Conservation (phyloP, 306 rosid genomes). For the Neltuma alba region DNA sequence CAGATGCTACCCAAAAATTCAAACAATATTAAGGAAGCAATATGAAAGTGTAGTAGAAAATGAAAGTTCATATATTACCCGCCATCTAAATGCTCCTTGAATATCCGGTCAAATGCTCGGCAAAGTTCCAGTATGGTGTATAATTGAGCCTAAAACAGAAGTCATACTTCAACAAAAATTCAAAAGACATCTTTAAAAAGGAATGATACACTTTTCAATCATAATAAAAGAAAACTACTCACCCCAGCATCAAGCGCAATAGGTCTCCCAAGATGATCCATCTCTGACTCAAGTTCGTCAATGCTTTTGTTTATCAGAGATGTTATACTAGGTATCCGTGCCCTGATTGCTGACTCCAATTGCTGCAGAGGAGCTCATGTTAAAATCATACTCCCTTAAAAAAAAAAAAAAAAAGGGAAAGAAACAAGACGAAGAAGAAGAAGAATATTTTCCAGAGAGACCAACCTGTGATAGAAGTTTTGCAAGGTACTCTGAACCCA, state of each 20-base stretch:
- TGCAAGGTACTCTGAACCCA: constrained; percentile 99
- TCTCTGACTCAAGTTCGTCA: constrained; percentile 94
- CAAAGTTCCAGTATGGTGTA: too few species aligned
- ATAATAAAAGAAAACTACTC: constrained; percentile 34
- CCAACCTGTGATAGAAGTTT: constrained; percentile 93
- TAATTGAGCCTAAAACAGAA: too few species aligned
- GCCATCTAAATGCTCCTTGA: too few species aligned
- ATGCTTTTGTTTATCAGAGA: constrained; percentile 91
- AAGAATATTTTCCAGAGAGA: constrained; percentile 8
- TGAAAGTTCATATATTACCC: too few species aligned
- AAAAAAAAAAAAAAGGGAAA: neutral
- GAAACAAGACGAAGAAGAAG: too few species aligned
- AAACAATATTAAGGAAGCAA: too few species aligned
- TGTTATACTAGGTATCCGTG: constrained; percentile 87
- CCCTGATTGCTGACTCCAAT: constrained; percentile 79
- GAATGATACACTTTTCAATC: too few species aligned
- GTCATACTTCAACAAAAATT: too few species aligned
- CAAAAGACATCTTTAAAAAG: too few species aligned
- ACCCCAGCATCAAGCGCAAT: constrained; percentile 96
- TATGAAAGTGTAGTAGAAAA: too few species aligned
- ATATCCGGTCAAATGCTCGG: too few species aligned
- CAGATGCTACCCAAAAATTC: too few species aligned
- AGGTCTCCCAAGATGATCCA: constrained; percentile 97
- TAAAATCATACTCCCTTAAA: constrained; percentile 21
- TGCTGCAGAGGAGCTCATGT: constrained; percentile 59